Conservation (phyloP, 805 yeast genomes). For the Pichia californica region DNA sequence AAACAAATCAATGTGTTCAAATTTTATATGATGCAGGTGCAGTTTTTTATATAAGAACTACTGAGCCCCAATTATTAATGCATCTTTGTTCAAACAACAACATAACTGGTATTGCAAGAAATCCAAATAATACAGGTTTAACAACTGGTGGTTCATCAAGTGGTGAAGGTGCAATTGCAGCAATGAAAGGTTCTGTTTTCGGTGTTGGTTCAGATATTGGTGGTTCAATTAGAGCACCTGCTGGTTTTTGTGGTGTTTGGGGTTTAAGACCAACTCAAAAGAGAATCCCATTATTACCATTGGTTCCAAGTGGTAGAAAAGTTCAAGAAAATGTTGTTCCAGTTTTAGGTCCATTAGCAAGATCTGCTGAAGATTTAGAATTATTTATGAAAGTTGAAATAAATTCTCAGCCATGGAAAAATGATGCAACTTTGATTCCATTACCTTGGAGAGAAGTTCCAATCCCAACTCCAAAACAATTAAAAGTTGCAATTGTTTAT, state of each 20-base stretch:
- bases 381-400: conserved; percentile 41
- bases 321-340: conserved; percentile 41
- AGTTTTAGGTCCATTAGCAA: conserved; percentile 43
- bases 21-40: conserved; percentile 47
- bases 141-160: conserved; percentile 52
- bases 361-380: conserved; percentile 43
- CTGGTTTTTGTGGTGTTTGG: conserved; percentile 46
- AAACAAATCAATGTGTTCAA: conserved; percentile 36
- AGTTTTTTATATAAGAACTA: conserved; percentile 49
- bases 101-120: conserved; percentile 43
- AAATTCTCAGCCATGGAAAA: conserved; percentile 48
- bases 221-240: conserved; percentile 51
- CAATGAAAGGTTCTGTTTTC: conserved; percentile 39
- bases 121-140: conserved; percentile 41
- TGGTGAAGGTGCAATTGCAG: conserved; percentile 46
- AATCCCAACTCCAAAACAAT: conserved; percentile 27
- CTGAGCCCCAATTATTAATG: conserved; percentile 50
- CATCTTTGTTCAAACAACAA: conserved; percentile 51
- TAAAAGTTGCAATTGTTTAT: conserved; percentile 42
- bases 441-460: conserved; percentile 43
- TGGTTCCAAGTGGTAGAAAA: conserved; percentile 34
- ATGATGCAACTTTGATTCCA: conserved; percentile 42
- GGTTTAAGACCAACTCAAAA: conserved; percentile 44
- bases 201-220: conserved; percentile 35
- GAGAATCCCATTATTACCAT: conserved; percentile 37